These are phyloP conservation scores for Filosporella fistucella DNA, from an alignment of 495 filamentous ascomycete genomes.

Conservation along the genomic window DNA sequence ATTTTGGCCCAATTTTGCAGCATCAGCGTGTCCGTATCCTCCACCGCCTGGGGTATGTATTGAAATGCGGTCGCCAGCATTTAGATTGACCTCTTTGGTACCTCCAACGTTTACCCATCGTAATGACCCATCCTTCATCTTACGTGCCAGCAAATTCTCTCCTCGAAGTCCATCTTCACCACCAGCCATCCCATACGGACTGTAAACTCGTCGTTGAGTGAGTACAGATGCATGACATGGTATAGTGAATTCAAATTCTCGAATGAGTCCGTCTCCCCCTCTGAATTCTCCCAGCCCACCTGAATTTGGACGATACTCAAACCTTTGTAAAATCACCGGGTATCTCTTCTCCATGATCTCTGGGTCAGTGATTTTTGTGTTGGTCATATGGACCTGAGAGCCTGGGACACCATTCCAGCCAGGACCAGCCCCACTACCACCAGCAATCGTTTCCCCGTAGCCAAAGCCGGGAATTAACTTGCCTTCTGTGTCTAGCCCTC, in stretches of 20 bases:
- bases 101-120: slow-evolving; percentile 57
- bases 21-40: too few relatives aligned
- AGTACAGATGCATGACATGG: slow-evolving; percentile 9
- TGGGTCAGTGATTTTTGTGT: slow-evolving; percentile 67
- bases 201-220: slow-evolving; percentile 6
- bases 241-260: slow-evolving; percentile 16
- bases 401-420: slow-evolving; percentile 60
- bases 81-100: slow-evolving; percentile 60
- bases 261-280: slow-evolving; percentile 32
- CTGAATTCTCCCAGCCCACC: slow-evolving; percentile 26
- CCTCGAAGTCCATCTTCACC: slow-evolving; percentile 8
- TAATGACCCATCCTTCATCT: slow-evolving; percentile 37
- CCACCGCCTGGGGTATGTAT: slow-evolving; percentile 52
- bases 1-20: too few relatives aligned
- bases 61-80: slow-evolving; percentile 58
- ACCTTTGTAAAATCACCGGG: slow-evolving; percentile 59
- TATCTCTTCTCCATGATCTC: slow-evolving; percentile 67
- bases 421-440: slow-evolving; percentile 60
- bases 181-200: slow-evolving; percentile 16
- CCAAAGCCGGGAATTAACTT: too few relatives aligned
- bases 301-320: slow-evolving; percentile 43
- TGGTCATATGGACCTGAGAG: slow-evolving; percentile 72
- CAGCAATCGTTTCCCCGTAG: slow-evolving; percentile 69
- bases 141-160: slow-evolving; percentile 10
- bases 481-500: slow-evolving; percentile 45